Conservation (phyloP, 306 rosid genomes). For the Delonix regia region DNA sequence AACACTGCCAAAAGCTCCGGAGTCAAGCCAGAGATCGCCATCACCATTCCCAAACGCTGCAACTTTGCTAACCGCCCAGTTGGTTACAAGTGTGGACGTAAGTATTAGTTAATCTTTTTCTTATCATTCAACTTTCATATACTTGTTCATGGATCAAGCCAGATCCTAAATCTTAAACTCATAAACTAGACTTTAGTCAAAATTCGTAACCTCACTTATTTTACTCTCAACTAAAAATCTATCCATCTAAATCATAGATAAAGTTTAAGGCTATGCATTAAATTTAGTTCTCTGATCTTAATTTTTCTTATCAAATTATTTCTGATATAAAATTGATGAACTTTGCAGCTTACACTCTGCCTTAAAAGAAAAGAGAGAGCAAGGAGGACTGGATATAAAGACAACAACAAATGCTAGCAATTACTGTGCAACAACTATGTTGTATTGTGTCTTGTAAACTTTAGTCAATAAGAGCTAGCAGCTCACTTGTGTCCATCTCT, state of each 20-base stretch:
- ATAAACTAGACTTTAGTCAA: too few species aligned
- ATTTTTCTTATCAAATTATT: neutral
- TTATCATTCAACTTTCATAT: too few species aligned
- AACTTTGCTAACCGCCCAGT: slow-evolving; percentile 62
- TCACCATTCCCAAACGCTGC: slow-evolving; percentile 76
- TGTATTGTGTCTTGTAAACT: slow-evolving; percentile 32
- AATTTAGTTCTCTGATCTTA: neutral
- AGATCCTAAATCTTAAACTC: too few species aligned
- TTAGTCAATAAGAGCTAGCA: slow-evolving; percentile 45
- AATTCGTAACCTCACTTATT: too few species aligned
- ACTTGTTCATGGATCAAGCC: neutral
- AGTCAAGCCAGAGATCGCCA: slow-evolving; percentile 45
- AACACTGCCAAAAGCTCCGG: slow-evolving; percentile 53
- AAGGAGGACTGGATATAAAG: slow-evolving; percentile 16
- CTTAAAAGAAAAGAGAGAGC: slow-evolving; percentile 40
- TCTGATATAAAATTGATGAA: neutral
- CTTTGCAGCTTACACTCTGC: slow-evolving; percentile 67
- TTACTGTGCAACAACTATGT: slow-evolving; percentile 21
- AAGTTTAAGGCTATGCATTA: too few species aligned
- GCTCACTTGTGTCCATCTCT: slow-evolving; percentile 34
- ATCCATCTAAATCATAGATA: too few species aligned
- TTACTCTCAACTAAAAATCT: neutral
- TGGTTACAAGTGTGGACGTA: slow-evolving; percentile 74
- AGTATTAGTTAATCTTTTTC: slow-evolving; percentile 7
- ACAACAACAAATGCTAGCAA: slow-evolving; percentile 32